phyloP scores from a whole-genome alignment of 768 basidiomycete species.

The Tricholoma sp. region DNA sequence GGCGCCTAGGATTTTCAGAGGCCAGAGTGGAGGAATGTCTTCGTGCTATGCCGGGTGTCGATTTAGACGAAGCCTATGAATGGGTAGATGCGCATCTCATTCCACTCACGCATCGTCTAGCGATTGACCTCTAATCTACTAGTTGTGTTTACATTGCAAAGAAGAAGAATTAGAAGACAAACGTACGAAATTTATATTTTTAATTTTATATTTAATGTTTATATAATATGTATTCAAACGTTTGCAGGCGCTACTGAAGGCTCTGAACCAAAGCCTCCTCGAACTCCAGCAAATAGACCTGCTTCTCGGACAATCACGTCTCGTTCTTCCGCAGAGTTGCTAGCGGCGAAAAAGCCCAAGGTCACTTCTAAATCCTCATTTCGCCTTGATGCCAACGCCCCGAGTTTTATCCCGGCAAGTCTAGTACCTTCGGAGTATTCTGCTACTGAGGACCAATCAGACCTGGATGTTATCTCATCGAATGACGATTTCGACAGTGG shows the following conservation, averaged over 20 bases:
- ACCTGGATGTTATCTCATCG: constrained; percentile 14
- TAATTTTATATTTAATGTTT: background rate
- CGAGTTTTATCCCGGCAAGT: constrained; percentile 31
- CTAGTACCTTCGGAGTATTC: constrained; percentile 5
- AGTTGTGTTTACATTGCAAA: constrained; percentile 66
- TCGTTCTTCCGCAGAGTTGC: constrained; percentile 29
- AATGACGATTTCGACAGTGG: constrained; percentile 23
- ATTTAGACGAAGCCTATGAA: constrained; percentile 85
- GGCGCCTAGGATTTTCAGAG: constrained; percentile 73
- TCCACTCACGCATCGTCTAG: background rate
- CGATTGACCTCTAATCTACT: constrained; percentile 1
- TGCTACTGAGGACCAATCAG: constrained; percentile 10
- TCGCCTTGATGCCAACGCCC: constrained; percentile 35
- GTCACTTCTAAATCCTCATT: constrained; percentile 11
- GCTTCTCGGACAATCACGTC: constrained; percentile 25
- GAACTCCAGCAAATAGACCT: constrained; percentile 5
- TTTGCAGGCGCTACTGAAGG: constrained; percentile 1
- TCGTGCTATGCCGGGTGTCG: constrained; percentile 52
- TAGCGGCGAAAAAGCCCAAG: constrained; percentile 16
- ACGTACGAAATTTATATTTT: constrained; percentile 21
- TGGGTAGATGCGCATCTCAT: constrained; percentile 56
- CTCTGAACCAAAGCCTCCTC: constrained; percentile 13
- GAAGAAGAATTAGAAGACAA: constrained; percentile 50
- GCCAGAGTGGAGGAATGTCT: constrained; percentile 70
- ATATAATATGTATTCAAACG: background rate